Evolutionary conservation across 768 basidiomycete species (phyloP).

Genomic region (Lentinula raphanica): DNA sequence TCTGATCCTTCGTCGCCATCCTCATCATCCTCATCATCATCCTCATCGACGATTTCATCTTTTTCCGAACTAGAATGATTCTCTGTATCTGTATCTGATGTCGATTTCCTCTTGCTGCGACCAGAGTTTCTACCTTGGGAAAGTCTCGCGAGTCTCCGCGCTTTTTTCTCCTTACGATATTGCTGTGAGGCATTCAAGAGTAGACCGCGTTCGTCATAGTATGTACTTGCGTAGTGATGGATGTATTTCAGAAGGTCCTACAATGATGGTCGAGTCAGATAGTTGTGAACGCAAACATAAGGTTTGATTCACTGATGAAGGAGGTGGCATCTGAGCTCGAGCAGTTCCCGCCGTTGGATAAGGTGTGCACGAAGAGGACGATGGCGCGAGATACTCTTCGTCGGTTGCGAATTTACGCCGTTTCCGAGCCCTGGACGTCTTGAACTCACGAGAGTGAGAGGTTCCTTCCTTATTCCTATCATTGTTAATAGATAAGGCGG

Average conservation of each 20-base stretch:
- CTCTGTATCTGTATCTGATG: neutral
- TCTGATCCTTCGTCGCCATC: constrained; percentile 3
- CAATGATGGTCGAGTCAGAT: neutral
- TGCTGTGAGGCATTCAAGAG: constrained; percentile 29
- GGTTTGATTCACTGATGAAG: constrained; percentile 1
- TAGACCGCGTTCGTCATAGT: constrained; percentile 39
- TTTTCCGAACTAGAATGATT: constrained; percentile 1
- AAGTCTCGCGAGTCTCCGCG: constrained; percentile 1
- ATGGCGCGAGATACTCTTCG: constrained; percentile 39
- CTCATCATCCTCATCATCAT: neutral
- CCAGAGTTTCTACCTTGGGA: neutral
- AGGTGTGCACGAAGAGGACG: neutral
- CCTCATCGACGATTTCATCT: neutral
- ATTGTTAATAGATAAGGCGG: neutral
- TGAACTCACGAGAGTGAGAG: too few relatives aligned
- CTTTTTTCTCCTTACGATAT: constrained; percentile 5
- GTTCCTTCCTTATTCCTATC: neutral
- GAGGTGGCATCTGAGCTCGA: neutral
- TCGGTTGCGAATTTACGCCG: constrained; percentile 31
- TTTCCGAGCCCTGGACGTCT: constrained; percentile 22
- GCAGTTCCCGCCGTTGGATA: neutral
- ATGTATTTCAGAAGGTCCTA: constrained; percentile 50
- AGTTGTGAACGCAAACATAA: constrained; percentile 26
- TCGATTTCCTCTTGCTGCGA: neutral
- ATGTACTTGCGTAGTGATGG: constrained; percentile 43